Evolutionary conservation across 2,329 filamentous ascomycete species (phyloP).

Genomic region (Triangularia verruculosa): DNA sequence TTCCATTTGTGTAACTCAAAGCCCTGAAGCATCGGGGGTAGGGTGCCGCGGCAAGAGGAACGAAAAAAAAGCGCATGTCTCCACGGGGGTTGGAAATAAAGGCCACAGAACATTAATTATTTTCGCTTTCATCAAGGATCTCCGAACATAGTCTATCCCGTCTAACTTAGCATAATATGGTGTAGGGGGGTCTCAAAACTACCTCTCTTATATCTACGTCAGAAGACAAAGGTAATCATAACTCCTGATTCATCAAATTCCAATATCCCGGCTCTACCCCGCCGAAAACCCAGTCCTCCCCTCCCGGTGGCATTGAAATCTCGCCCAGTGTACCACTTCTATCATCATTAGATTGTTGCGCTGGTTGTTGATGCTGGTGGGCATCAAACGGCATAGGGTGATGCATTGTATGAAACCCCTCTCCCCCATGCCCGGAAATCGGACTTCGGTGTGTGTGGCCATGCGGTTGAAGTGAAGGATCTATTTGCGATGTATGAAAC

Average conservation of each 20-base stretch:
- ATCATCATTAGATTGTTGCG: slow-evolving; percentile 21
- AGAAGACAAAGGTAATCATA: too few relatives aligned
- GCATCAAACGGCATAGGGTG: slow-evolving; percentile 9
- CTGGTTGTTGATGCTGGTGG: slow-evolving; percentile 6
- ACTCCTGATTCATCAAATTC: slow-evolving; percentile 19
- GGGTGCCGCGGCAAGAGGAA: too few relatives aligned
- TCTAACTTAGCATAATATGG: too few relatives aligned
- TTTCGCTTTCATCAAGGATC: too few relatives aligned
- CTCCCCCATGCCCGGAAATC: neutral
- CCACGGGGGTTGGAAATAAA: too few relatives aligned
- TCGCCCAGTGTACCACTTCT: neutral
- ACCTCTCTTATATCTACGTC: too few relatives aligned
- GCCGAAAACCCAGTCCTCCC: slow-evolving; percentile 24
- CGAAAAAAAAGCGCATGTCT: too few relatives aligned
- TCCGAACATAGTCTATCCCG: too few relatives aligned
- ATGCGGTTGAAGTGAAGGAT: neutral
- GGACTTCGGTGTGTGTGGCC: neutral
- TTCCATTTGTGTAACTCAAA: too few relatives aligned
- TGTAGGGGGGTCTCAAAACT: too few relatives aligned
- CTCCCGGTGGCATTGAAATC: slow-evolving; percentile 22
- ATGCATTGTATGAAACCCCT: neutral
- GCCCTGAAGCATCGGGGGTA: too few relatives aligned
- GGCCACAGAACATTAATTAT: too few relatives aligned
- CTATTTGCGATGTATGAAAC: neutral
- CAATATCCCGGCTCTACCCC: slow-evolving; percentile 26